Percentiles rank a stretch among this genome's conserved stretches.
Conservation (phyloP, 345 rosid genomes). For the Leavenworthia alabamica region DNA sequence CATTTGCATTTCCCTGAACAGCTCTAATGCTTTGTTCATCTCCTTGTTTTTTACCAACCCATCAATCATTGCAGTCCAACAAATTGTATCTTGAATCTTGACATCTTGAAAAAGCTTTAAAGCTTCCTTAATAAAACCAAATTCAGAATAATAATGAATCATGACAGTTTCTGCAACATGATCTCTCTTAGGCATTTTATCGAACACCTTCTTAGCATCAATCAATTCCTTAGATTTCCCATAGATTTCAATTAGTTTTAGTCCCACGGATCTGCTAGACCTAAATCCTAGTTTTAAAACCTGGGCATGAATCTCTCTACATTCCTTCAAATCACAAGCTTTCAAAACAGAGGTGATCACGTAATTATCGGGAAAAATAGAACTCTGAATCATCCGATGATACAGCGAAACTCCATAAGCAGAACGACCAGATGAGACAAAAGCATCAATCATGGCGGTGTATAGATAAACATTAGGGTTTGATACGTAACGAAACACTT, state of each 20-base stretch:
- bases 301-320: constrained; percentile 50
- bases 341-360: constrained; percentile 43
- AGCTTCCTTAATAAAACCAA: constrained; percentile 41
- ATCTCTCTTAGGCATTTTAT: constrained; percentile 52
- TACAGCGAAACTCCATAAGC: constrained; percentile 42
- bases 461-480: constrained; percentile 50
- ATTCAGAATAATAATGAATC: constrained; percentile 41
- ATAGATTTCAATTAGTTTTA: constrained; percentile 43
- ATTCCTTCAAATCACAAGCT: constrained; percentile 39
- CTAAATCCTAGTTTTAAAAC: constrained; percentile 49
- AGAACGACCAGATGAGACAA: constrained; percentile 36
- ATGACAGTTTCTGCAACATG: constrained; percentile 45
- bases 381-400: constrained; percentile 35
- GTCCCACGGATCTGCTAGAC: constrained; percentile 37
- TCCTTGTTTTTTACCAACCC: constrained; percentile 54
- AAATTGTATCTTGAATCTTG: constrained; percentile 45
- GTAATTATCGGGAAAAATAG: constrained; percentile 44
- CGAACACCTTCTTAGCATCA: constrained; percentile 42
- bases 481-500: constrained; percentile 34
- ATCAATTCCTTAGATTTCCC: constrained; percentile 39
- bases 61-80: constrained; percentile 71
- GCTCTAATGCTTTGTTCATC: constrained; percentile 50
- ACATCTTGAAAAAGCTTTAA: constrained; percentile 34
- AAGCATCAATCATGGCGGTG: constrained; percentile 57
- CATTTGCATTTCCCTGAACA: constrained; percentile 56